These are phyloP conservation scores for Tephrocybe sp. DNA, from an alignment of 768 basidiomycete genomes.

Conservation along the genomic window DNA sequence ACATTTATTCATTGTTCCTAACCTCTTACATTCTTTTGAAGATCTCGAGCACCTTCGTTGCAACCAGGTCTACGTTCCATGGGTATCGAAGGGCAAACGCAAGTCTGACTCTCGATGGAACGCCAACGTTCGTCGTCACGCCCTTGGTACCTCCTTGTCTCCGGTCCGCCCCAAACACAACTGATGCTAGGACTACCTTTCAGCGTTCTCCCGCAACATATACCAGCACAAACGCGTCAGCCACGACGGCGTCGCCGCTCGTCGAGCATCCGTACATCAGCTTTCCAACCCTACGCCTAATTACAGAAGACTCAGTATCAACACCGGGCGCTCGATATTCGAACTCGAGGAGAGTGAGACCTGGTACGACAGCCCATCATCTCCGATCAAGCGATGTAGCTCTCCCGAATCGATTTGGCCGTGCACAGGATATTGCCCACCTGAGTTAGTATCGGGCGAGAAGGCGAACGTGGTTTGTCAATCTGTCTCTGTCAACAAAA, in stretches of 20 bases:
- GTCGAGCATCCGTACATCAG: conserved; percentile 24
- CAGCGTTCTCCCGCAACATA: conserved; percentile 20
- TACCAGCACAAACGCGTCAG: conserved; percentile 26
- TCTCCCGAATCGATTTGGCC: conserved; percentile 32
- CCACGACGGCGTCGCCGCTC: conserved; percentile 14
- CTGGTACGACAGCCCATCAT: conserved; percentile 20
- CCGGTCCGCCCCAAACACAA: neutral
- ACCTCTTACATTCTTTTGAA: conserved; percentile 13
- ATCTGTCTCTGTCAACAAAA: neutral
- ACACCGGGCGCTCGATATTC: conserved; percentile 12
- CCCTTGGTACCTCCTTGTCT: conserved; percentile 9
- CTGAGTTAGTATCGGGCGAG: conserved; percentile 8
- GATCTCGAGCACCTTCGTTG: conserved; percentile 45
- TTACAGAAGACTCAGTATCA: conserved; percentile 11
- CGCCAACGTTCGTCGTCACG: conserved; percentile 20
- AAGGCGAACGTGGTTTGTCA: conserved; percentile 32
- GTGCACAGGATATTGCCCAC: conserved; percentile 31
- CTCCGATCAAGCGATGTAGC: conserved; percentile 20
- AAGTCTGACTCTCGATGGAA: conserved; percentile 34
- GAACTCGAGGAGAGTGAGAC: conserved; percentile 12
- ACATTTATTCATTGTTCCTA: neutral
- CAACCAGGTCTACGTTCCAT: conserved; percentile 46
- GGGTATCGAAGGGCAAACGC: conserved; percentile 42
- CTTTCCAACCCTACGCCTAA: conserved; percentile 9
- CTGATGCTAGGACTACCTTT: neutral